Base-by-base conservation (phyloP, 345 rosid species). In the Kernera saxatilis region DNA sequence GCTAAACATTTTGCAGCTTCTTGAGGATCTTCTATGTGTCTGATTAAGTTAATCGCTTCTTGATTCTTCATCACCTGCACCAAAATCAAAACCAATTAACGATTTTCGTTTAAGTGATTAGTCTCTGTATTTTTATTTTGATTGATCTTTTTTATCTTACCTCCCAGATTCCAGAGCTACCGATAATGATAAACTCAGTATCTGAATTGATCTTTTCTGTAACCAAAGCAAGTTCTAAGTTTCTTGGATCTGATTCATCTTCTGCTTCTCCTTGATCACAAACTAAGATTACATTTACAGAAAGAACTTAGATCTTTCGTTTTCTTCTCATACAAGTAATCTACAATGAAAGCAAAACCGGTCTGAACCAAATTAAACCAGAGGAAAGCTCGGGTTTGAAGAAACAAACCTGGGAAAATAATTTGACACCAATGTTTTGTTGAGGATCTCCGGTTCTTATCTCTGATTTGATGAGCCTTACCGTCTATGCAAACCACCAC, bases 161-260 rank as follows among this genome's bases (percentile, higher is more conserved):
- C 85, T 88, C 85, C 97, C 94, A 90, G 18, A 90, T 77, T 32
- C 94, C 97, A 21, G 48, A 75, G 85, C 86, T 88, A 58, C 88
- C 97, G 22, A 90, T 71, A 33, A 90, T 81, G 61, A 88, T 57
- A 64, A 90, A 90, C 59, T 90, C 94, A 8, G 87, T 85, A 46
- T 80, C 71, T 3, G 84, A 39, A 27, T 77, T 80, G 0, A 88
- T 77, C 52, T 68, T 85, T 54, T 84, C 79, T 25, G 80, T 43
- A 3, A 79, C 71, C 12, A 91, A 69, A 0, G 59, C 55, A 14
- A 84, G 72, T 73, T 84, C 84, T 13, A 78, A 75, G 18, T 75
- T 50, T 70, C 68, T 76, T 0, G 32, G 23, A 2, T 66, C 69
- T 71, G 73, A 69, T 4, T 29, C 46, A 15, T 70, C 71, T 6